Percentiles rank a stretch among this genome's conserved stretches.
Conservation (phyloP, 2,329 filamentous ascomycete genomes). For the Tolypocladium endophyticum region DNA sequence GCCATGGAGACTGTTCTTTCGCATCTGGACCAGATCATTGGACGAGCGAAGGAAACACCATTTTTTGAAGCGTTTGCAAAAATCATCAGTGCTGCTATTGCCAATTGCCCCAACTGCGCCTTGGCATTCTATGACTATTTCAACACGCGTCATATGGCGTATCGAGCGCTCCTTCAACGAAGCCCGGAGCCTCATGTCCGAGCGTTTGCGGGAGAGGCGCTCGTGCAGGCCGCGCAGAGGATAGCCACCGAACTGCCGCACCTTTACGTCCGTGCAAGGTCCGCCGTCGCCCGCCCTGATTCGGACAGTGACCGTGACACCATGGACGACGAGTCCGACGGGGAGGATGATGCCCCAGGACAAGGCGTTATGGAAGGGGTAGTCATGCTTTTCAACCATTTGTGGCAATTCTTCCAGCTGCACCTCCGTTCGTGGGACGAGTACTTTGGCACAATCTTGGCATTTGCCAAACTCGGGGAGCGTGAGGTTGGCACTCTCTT, state of each 20-base stretch:
- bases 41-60: slow-evolving; percentile 57
- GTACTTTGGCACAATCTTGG: slow-evolving; percentile 59
- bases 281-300: background rate
- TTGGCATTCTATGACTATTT: slow-evolving; percentile 53
- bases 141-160: slow-evolving; percentile 36
- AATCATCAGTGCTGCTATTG: slow-evolving; percentile 36
- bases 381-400: slow-evolving; percentile 37
- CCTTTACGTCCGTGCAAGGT: slow-evolving; percentile 28
- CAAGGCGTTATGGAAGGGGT: slow-evolving; percentile 18
- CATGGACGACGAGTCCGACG: slow-evolving; percentile 17
- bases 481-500: slow-evolving; percentile 49
- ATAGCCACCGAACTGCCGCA: slow-evolving; percentile 38
- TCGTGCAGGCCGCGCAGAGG: slow-evolving; percentile 40
- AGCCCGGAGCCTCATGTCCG: slow-evolving; percentile 49
- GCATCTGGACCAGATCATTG: slow-evolving; percentile 67
- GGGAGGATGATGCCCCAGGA: background rate
- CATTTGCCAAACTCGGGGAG: slow-evolving; percentile 52
- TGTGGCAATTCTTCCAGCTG: slow-evolving; percentile 55
- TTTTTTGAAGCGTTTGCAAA: slow-evolving; percentile 47
- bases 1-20: slow-evolving; percentile 47
- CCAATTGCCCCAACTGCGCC: slow-evolving; percentile 41
- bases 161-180: slow-evolving; percentile 56
- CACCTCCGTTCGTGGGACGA: slow-evolving; percentile 63
- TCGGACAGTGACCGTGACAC: slow-evolving; percentile 10
- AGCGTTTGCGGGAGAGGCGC: slow-evolving; percentile 34